Conservation (phyloP, 257 asterid genomes). For the Solanum piurae region DNA sequence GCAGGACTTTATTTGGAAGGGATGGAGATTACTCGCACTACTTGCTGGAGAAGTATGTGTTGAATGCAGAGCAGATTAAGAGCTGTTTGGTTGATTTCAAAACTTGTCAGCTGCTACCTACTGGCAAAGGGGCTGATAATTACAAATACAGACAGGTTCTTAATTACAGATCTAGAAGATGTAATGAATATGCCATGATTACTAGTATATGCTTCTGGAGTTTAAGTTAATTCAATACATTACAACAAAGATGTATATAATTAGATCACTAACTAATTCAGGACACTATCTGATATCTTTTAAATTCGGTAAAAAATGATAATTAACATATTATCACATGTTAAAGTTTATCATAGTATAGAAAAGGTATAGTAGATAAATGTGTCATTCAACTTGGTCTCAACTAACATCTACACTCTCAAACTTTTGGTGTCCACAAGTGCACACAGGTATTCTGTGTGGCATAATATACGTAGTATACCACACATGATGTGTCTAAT, state of each 20-base stretch:
- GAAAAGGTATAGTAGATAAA: too few relatives aligned
- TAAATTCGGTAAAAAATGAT: too few relatives aligned
- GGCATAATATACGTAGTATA: too few relatives aligned
- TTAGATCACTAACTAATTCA: too few relatives aligned
- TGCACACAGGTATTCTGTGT: too few relatives aligned
- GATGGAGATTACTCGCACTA: slow-evolving; percentile 42
- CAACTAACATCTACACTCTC: too few relatives aligned
- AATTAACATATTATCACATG: too few relatives aligned
- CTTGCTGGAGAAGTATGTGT: slow-evolving; percentile 49
- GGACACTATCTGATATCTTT: too few relatives aligned
- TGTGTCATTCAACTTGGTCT: too few relatives aligned
- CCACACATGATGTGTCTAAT: too few relatives aligned
- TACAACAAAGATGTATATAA: background rate
- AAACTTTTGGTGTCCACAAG: too few relatives aligned
- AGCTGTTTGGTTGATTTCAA: slow-evolving; percentile 41
- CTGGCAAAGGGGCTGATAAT: background rate
- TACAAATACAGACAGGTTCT: slow-evolving; percentile 26
- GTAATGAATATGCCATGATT: background rate
- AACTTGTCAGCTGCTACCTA: slow-evolving; percentile 18
- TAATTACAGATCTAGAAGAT: background rate
- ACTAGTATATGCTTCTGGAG: background rate
- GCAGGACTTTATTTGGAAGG: slow-evolving; percentile 2
- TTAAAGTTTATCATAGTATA: too few relatives aligned
- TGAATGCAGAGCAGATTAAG: slow-evolving; percentile 31
- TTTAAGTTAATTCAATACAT: background rate